phyloP scores from a whole-genome alignment of 345 rosid species.

The Camelina laxa region DNA sequence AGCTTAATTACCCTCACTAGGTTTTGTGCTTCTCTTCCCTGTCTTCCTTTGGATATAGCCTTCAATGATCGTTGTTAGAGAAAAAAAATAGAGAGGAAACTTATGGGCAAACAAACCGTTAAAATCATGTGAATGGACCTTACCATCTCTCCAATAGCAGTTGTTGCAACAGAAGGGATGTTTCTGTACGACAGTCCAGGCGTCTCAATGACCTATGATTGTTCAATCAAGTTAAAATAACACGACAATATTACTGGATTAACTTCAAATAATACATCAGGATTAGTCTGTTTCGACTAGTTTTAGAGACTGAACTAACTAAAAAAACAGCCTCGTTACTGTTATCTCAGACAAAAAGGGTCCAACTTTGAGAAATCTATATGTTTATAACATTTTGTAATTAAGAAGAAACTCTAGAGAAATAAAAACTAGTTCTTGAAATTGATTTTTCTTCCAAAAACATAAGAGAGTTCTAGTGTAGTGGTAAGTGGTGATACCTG shows the following conservation, averaged over 20 bases:
- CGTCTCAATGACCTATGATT: conserved; percentile 60
- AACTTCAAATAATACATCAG: neutral
- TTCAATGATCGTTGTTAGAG: conserved; percentile 33
- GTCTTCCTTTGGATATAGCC: conserved; percentile 85
- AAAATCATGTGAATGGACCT: conserved; percentile 7
- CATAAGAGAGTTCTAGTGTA: neutral
- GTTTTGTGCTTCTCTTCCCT: conserved; percentile 94
- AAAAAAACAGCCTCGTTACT: neutral
- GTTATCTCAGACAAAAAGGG: neutral
- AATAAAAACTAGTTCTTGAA: neutral
- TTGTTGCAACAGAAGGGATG: conserved; percentile 53
- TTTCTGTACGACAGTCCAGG: conserved; percentile 57
- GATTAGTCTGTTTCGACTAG: neutral
- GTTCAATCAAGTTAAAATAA: conserved; percentile 64
- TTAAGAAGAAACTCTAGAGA: neutral
- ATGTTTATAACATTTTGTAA: neutral
- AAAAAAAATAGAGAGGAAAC: neutral
- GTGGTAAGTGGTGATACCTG: conserved; percentile 49
- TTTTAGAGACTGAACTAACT: neutral
- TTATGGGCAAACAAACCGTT: neutral
- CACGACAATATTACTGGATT: conserved; percentile 6
- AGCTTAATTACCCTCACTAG: conserved; percentile 55
- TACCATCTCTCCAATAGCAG: conserved; percentile 90
- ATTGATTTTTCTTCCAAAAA: neutral
- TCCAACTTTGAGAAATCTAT: neutral